A percentile compares a stretch with the other conserved stretches of the same genome.
Conservation (phyloP, 2,329 filamentous ascomycete genomes). For the Talaromyces sp. region DNA sequence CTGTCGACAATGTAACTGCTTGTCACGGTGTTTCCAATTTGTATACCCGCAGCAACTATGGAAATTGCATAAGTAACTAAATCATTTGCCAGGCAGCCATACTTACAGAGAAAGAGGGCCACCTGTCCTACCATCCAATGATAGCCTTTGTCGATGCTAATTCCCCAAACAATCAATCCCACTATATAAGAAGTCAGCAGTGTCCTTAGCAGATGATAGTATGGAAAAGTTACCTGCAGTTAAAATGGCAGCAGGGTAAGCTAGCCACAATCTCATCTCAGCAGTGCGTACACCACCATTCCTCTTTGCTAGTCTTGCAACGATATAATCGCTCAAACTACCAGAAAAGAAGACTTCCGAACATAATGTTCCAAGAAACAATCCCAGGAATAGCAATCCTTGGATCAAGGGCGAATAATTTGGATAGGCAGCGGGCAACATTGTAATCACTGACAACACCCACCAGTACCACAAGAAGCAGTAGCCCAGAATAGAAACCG, state of each 20-base stretch:
- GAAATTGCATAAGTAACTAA: background rate
- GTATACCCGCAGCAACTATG: conserved; percentile 49
- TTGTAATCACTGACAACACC: conserved; percentile 45
- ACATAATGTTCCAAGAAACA: conserved; percentile 49
- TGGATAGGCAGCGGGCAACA: conserved; percentile 49
- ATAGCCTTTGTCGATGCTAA: conserved; percentile 48
- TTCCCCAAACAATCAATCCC: conserved; percentile 51
- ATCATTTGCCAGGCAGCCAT: background rate
- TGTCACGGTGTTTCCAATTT: conserved; percentile 52
- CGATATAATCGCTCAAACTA: conserved; percentile 47
- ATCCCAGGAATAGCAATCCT: conserved; percentile 49
- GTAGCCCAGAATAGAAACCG: conserved; percentile 44
- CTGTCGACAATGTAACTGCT: conserved; percentile 52
- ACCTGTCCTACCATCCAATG: conserved; percentile 56
- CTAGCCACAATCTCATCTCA: conserved; percentile 54
- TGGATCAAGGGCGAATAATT: conserved; percentile 46
- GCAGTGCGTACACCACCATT: conserved; percentile 42
- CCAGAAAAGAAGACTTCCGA: conserved; percentile 51
- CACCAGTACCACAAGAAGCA: conserved; percentile 56
- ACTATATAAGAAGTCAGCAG: conserved; percentile 18
- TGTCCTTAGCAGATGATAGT: background rate
- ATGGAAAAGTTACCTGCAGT: conserved; percentile 32
- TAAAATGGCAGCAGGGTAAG: conserved; percentile 48
- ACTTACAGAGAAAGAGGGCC: conserved; percentile 50
- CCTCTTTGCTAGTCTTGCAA: conserved; percentile 40